Conservation (phyloP, 768 basidiomycete species). For the Suillus placidus region DNA sequence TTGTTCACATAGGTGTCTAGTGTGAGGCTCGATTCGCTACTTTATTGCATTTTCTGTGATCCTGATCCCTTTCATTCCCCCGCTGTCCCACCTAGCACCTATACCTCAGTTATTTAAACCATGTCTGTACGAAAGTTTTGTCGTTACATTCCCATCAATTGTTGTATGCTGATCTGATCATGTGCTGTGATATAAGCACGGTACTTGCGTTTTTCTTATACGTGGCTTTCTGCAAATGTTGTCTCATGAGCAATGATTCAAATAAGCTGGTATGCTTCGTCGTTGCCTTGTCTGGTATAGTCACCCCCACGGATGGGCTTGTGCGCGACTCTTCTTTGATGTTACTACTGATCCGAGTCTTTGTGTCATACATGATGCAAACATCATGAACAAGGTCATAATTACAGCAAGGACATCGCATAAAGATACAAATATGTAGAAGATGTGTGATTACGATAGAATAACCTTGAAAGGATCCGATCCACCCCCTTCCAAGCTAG, state of each 20-base stretch:
- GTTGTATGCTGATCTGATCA: no score
- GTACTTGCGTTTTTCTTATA: no score
- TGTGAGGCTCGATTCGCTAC: no score
- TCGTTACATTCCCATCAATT: no score
- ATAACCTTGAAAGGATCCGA: conserved; percentile 73
- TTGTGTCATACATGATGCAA: neutral
- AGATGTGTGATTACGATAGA: conserved; percentile 35
- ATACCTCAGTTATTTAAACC: neutral
- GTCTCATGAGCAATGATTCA: no score
- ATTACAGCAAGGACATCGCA: neutral
- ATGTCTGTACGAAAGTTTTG: neutral
- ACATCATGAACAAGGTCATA: neutral
- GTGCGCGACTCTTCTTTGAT: no score
- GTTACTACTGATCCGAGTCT: neutral
- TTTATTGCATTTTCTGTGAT: neutral
- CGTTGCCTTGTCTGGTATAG: no score
- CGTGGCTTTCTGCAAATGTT: no score
- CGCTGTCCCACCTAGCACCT: neutral
- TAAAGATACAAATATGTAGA: neutral
- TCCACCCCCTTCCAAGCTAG: conserved; percentile 71
- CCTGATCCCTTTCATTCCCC: neutral
- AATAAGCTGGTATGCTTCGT: no score
- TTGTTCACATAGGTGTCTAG: no score
- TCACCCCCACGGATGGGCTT: no score
- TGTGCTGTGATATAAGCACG: no score